Evolutionary conservation across 257 asterid species (phyloP).

Genomic region (Lantana camara): DNA sequence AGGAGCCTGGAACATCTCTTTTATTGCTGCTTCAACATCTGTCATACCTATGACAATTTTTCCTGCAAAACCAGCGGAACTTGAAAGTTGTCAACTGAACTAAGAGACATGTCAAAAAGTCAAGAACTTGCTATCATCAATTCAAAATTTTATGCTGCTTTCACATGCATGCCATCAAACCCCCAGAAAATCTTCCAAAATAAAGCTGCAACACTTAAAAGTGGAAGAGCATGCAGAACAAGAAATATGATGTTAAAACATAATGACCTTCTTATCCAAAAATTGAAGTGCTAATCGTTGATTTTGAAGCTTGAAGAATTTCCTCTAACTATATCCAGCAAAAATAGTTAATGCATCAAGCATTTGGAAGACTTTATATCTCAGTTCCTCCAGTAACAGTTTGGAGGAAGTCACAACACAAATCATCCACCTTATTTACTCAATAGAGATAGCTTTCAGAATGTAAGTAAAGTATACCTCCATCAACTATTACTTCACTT

Average conservation of each 20-base stretch:
- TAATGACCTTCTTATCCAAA: neutral
- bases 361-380: conserved; percentile 1
- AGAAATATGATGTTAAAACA: neutral
- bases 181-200: no score
- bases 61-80: conserved; percentile 45
- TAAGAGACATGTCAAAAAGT: conserved; percentile 9
- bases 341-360: conserved; percentile 10
- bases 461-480: neutral
- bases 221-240: conserved; percentile 7
- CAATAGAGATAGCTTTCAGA: conserved; percentile 7
- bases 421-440: neutral
- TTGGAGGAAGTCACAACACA: conserved; percentile 1
- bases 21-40: conserved; percentile 85
- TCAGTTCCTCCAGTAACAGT: neutral
- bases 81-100: conserved; percentile 9
- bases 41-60: conserved; percentile 64
- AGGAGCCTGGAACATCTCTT: conserved; percentile 99
- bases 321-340: no score
- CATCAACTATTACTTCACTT: neutral
- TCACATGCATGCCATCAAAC: neutral
- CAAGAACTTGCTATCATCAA: neutral
- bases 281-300: neutral
- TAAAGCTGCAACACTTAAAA: neutral
- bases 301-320: no score
- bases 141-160: neutral